A percentile compares a stretch with the other conserved stretches of the same genome.
Evolutionary conservation across 2,329 filamentous ascomycete genomes (phyloP).

Genomic region (Diaporthe longicolla): DNA sequence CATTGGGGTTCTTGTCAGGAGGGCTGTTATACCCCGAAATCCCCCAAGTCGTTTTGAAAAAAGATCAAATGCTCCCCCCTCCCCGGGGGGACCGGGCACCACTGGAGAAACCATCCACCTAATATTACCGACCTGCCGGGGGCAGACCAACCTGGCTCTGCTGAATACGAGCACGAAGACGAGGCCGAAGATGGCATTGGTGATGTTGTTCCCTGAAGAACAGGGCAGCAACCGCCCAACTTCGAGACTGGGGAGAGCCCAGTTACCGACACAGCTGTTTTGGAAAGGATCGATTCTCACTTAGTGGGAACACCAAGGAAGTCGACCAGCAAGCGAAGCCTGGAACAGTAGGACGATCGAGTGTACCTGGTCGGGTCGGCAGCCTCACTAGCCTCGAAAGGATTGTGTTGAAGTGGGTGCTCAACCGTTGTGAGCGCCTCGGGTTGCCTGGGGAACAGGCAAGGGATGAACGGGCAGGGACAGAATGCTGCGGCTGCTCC

Average conservation of each 20-base stretch:
- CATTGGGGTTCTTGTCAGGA: conserved; percentile 43
- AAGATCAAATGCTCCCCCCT: conserved; percentile 45
- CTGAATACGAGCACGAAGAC: conserved; percentile 20
- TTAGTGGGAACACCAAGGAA: conserved; percentile 6
- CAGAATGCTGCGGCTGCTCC: conserved; percentile 36
- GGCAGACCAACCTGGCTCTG: conserved; percentile 2
- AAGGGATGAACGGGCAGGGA: conserved; percentile 32
- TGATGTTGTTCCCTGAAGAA: background rate
- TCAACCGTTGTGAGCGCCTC: conserved; percentile 7
- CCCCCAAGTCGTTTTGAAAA: conserved; percentile 41
- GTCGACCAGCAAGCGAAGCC: conserved; percentile 18
- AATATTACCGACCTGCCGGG: conserved; percentile 21
- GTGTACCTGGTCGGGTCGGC: conserved; percentile 13
- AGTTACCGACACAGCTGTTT: background rate
- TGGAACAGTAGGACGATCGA: conserved; percentile 32
- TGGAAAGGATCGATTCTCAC: conserved; percentile 5
- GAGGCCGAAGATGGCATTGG: conserved; percentile 13
- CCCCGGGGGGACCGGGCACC: conserved; percentile 2
- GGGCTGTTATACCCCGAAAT: conserved; percentile 43
- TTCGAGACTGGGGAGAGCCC: background rate
- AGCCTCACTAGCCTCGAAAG: conserved; percentile 17
- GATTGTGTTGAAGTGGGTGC: conserved; percentile 10
- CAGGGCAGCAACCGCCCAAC: background rate
- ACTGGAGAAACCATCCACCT: conserved; percentile 23
- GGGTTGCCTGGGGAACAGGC: conserved; percentile 25